Conservation (phyloP, 352 stramenopile genomes). For the Phytophthora tentaculata region DNA sequence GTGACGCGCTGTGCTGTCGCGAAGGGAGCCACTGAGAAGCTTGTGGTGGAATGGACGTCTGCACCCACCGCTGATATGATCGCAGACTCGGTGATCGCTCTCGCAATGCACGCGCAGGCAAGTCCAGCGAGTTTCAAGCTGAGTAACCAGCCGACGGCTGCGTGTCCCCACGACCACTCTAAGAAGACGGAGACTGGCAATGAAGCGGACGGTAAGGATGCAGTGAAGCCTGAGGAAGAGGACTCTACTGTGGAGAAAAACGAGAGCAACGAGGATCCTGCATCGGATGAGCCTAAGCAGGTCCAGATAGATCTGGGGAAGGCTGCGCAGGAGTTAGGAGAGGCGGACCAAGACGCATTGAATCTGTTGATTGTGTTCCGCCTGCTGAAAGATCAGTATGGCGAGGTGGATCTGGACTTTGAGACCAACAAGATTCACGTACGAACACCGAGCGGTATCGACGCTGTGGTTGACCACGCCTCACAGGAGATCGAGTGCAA, state of each 20-base stretch:
- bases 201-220: conserved; percentile 16
- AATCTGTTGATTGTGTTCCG: conserved; percentile 88
- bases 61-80: conserved; percentile 96
- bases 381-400: conserved; percentile 87
- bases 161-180: conserved; percentile 82
- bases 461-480: conserved; percentile 69
- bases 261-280: conserved; percentile 14
- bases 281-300: conserved; percentile 24
- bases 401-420: conserved; percentile 85
- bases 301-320: conserved; percentile 49
- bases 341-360: conserved; percentile 78
- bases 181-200: conserved; percentile 43
- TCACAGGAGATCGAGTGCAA: conserved; percentile 72
- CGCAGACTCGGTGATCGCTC: conserved; percentile 95
- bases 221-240: conserved; percentile 27
- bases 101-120: conserved; percentile 94
- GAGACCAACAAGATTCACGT: conserved; percentile 91
- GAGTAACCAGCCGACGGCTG: conserved; percentile 71
- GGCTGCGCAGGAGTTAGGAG: conserved; percentile 69
- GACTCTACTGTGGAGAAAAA: conserved; percentile 29
- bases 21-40: conserved; percentile 41
- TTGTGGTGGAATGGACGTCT: conserved; percentile 90
- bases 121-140: conserved; percentile 86
- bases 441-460: conserved; percentile 72
- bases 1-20: conserved; percentile 56